A percentile compares a stretch with the other conserved stretches of the same genome.
These are phyloP conservation scores for Dianthus caryophyllus DNA, from an alignment of 148 eudicot genomes.

Conservation along the genomic window DNA sequence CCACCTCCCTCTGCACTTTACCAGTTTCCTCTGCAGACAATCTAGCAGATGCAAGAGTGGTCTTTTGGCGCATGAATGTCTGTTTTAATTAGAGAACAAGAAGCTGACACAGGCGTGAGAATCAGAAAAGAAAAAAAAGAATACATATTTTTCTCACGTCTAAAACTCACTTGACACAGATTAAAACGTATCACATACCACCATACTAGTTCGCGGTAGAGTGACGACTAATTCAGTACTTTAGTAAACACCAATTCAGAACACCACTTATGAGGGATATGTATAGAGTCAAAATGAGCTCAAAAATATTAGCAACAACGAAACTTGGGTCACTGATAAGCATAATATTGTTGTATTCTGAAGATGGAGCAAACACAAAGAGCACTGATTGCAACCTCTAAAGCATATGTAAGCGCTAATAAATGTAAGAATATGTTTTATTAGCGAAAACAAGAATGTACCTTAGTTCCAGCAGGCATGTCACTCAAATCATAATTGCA, in stretches of 20 bases:
- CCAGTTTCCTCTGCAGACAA: constrained; percentile 23
- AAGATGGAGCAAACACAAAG: neutral
- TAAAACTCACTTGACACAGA: neutral
- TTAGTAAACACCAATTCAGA: neutral
- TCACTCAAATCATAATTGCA: constrained; percentile 78
- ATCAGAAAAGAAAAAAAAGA: neutral
- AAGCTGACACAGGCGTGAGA: neutral
- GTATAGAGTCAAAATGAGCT: neutral
- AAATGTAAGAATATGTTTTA: neutral
- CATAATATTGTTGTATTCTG: neutral
- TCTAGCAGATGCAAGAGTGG: constrained; percentile 48
- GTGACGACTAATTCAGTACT: no score
- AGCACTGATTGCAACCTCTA: neutral
- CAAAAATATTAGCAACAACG: neutral
- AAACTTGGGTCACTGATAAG: neutral
- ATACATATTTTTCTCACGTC: neutral
- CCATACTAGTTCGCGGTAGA: neutral
- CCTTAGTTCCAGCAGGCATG: constrained; percentile 84
- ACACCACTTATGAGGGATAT: neutral
- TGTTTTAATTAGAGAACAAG: constrained; percentile 19
- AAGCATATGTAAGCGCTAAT: neutral
- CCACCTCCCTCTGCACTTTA: constrained; percentile 16
- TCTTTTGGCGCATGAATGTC: constrained; percentile 90
- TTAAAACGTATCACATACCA: neutral
- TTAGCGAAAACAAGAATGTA: constrained; percentile 15